Percentiles rank a stretch among this genome's conserved stretches.
Conservation (phyloP, 345 rosid genomes). For the Nasturtium officinale region DNA sequence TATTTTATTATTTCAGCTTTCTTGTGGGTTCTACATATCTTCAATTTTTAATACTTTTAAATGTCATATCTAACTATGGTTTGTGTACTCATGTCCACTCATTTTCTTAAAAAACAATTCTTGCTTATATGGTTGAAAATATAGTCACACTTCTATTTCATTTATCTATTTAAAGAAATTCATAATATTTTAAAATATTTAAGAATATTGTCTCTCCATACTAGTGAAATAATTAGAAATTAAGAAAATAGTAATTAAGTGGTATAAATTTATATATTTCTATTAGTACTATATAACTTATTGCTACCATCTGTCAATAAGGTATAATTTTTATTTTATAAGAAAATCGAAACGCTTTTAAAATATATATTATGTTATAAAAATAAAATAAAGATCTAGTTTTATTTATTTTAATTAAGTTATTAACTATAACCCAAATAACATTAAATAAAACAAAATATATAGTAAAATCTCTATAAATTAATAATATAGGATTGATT, state of each 20-base stretch:
- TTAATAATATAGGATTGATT: too few relatives aligned
- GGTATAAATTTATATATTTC: too few relatives aligned
- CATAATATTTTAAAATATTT: background rate
- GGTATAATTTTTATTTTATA: too few relatives aligned
- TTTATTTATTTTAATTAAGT: too few relatives aligned
- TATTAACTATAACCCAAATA: too few relatives aligned
- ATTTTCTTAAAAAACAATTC: background rate
- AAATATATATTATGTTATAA: too few relatives aligned
- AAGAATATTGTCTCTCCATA: background rate
- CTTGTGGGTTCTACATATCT: slow-evolving; percentile 43
- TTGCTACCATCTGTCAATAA: too few relatives aligned
- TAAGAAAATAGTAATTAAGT: background rate
- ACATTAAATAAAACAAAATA: too few relatives aligned
- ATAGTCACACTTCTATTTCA: background rate
- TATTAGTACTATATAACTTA: too few relatives aligned
- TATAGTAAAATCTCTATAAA: too few relatives aligned
- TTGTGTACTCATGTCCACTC: slow-evolving; percentile 36
- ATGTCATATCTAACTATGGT: slow-evolving; percentile 28
- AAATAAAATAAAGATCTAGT: too few relatives aligned
- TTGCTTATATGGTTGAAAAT: background rate
- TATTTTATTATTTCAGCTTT: slow-evolving; percentile 33
- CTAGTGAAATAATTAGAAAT: background rate
- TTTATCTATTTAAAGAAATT: background rate
- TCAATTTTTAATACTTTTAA: slow-evolving; percentile 8
- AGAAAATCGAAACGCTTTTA: too few relatives aligned